Evolutionary conservation across 2,329 filamentous ascomycete genomes (phyloP), one percentile per base, ranked within the genome.

Genomic region (Hymenoscyphus salicellus): DNA sequence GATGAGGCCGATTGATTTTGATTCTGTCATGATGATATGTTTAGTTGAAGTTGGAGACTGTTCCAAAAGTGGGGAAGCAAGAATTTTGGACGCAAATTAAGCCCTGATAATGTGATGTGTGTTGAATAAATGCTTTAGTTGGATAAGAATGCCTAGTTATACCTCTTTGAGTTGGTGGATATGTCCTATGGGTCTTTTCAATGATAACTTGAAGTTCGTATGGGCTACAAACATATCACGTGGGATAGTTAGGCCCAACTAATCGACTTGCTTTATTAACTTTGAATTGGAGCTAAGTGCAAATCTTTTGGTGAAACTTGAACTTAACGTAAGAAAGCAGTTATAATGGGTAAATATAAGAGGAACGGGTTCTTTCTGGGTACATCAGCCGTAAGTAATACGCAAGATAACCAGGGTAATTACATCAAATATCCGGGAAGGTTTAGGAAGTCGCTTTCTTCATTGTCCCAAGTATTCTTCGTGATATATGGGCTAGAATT

Each of bases 1-100:
- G 30, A 72, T 61, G 5, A 72, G 69, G 1, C 62, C 65, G 32
- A 72, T 64, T 2, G 20, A 23, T 3, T 20, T 4, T 43, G 60
- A 56, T 49, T 66, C 60, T 30, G 10, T 20, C 69, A 70, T 69
- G 5, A 11, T 68, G 23, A 46, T 32, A 30, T 26, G n/a, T 52
- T 32, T 28, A 30, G 28, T 52, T 26, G n/a, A 23, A 26, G 46
- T 38, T 14, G 36, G 33, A 14, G 33, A 16, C 11, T 14, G 11
- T 10, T 38, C 14, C 36, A 38, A 52, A 52, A 52, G 46, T 26
- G 46, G 46, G 46, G 46, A 52, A 52, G 8, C 20, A 23, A 5
- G 2, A 26, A 5, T 26, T 20, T 11, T 52, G 20, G 5, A 8
- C 11, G 20, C 3, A 26, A 5, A 17, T 3, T 17, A 11, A 14